A percentile compares a stretch with the other conserved stretches of the same genome.
Evolutionary conservation across 495 filamentous ascomycete species (phyloP).

Genomic region (Penicillium canariense): DNA sequence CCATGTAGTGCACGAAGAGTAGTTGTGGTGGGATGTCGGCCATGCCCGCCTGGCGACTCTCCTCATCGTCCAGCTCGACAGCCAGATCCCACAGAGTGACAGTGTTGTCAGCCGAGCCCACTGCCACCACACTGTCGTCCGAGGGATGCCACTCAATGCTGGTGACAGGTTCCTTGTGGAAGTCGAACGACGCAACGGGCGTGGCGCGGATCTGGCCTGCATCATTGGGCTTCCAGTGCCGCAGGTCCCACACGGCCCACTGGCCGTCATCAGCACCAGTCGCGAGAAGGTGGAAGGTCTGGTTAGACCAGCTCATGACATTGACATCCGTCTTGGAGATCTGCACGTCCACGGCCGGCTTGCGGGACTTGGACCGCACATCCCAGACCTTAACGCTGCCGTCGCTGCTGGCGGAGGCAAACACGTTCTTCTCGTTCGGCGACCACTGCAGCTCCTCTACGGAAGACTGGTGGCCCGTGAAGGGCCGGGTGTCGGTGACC

Average conservation of each 20-base stretch:
- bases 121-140: slow-evolving; percentile 90
- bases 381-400: slow-evolving; percentile 96
- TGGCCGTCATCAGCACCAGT: slow-evolving; percentile 91
- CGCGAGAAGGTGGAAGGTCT: slow-evolving; percentile 83
- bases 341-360: slow-evolving; percentile 79
- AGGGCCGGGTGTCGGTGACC: slow-evolving; percentile 76
- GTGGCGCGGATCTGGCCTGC: slow-evolving; percentile 49
- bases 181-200: slow-evolving; percentile 84
- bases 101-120: slow-evolving; percentile 90
- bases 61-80: slow-evolving; percentile 95
- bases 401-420: slow-evolving; percentile 88
- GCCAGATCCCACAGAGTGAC: slow-evolving; percentile 95
- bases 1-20: slow-evolving; percentile 94
- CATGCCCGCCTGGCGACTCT: slow-evolving; percentile 82
- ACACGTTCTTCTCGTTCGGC: slow-evolving; percentile 85
- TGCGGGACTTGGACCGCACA: slow-evolving; percentile 80
- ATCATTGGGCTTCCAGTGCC: slow-evolving; percentile 79
- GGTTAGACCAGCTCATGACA: slow-evolving; percentile 88
- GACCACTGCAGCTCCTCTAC: slow-evolving; percentile 97
- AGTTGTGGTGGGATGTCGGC: slow-evolving; percentile 91
- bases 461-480: slow-evolving; percentile 76
- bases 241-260: slow-evolving; percentile 94
- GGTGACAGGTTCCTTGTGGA: slow-evolving; percentile 94
- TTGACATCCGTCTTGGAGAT: slow-evolving; percentile 87
- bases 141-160: slow-evolving; percentile 96